Conservation (phyloP, 495 filamentous ascomycete genomes). For the Penicillium robsamsonii region DNA sequence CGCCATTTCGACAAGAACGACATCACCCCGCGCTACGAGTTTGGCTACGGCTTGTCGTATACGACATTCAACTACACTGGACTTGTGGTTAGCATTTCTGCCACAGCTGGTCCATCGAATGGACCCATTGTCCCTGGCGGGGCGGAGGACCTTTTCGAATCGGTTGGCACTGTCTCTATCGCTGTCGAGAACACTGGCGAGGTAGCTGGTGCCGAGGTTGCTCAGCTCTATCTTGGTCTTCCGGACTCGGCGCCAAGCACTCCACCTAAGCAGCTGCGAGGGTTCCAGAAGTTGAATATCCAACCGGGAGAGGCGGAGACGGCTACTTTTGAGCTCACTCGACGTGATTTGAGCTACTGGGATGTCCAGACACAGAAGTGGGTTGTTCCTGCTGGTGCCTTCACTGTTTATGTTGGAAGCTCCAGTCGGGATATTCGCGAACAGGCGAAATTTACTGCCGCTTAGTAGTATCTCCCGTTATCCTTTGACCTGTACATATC, state of each 20-base stretch:
- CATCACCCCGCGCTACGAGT: conserved; percentile 61
- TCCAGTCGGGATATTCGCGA: conserved; percentile 36
- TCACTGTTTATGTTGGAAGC: conserved; percentile 56
- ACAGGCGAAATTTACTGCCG: conserved; percentile 19
- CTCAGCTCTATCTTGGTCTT: conserved; percentile 65
- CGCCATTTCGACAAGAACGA: conserved; percentile 62
- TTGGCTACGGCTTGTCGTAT: conserved; percentile 67
- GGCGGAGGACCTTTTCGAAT: conserved; percentile 55
- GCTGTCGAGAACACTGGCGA: conserved; percentile 51
- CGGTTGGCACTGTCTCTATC: conserved; percentile 46
- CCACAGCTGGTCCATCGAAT: conserved; percentile 32
- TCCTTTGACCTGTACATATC: not conserved
- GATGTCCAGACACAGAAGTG: conserved; percentile 59
- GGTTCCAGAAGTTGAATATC: conserved; percentile 60
- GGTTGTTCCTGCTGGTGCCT: conserved; percentile 52
- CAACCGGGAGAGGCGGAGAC: conserved; percentile 36
- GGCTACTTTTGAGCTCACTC: conserved; percentile 55
- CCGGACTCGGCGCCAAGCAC: conserved; percentile 33
- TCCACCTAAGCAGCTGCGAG: conserved; percentile 46
- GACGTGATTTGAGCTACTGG: conserved; percentile 68
- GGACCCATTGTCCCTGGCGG: conserved; percentile 54
- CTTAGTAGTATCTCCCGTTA: not conserved
- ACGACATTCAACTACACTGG: conserved; percentile 58
- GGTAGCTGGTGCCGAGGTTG: conserved; percentile 54
- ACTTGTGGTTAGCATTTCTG: conserved; percentile 34